Evolutionary conservation across 257 asterid species (phyloP).

Genomic region (Nicotiana undulata): DNA sequence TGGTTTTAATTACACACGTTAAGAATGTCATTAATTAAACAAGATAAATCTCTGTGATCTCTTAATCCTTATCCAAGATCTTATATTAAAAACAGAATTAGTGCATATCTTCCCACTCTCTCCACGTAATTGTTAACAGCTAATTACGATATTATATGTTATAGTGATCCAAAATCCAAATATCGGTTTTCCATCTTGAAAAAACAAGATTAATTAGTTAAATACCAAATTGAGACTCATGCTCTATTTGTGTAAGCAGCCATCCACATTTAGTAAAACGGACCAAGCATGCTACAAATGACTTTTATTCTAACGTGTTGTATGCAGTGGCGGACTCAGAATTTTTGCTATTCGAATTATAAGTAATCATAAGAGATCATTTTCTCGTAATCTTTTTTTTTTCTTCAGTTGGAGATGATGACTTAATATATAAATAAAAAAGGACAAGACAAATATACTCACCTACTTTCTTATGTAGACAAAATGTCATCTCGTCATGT

Average conservation of each 20-base stretch:
- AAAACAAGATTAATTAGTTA: not conserved
- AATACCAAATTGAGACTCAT: not conserved
- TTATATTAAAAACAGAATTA: not conserved
- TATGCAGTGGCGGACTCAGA: too few relatives aligned
- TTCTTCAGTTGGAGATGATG: not conserved
- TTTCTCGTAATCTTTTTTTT: too few relatives aligned
- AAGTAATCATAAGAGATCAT: too few relatives aligned
- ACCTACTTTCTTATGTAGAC: slow-evolving; percentile 18
- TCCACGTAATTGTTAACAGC: not conserved
- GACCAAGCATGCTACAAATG: too few relatives aligned
- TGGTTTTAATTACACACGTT: slow-evolving; percentile 9
- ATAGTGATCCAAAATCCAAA: not conserved
- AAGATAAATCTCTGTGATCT: slow-evolving; percentile 12
- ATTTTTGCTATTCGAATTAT: too few relatives aligned
- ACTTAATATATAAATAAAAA: not conserved
- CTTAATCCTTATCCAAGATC: slow-evolving; percentile 2
- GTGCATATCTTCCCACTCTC: not conserved
- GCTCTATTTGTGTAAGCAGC: not conserved
- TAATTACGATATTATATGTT: not conserved
- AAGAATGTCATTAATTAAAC: slow-evolving; percentile 15
- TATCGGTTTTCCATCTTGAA: not conserved
- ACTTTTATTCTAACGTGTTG: too few relatives aligned
- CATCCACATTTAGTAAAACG: not conserved
- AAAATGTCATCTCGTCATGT: slow-evolving; percentile 17
- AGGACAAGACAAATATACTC: not conserved